These are phyloP conservation scores for Acer saccharum DNA, from an alignment of 345 rosid species.

Conservation along the genomic window DNA sequence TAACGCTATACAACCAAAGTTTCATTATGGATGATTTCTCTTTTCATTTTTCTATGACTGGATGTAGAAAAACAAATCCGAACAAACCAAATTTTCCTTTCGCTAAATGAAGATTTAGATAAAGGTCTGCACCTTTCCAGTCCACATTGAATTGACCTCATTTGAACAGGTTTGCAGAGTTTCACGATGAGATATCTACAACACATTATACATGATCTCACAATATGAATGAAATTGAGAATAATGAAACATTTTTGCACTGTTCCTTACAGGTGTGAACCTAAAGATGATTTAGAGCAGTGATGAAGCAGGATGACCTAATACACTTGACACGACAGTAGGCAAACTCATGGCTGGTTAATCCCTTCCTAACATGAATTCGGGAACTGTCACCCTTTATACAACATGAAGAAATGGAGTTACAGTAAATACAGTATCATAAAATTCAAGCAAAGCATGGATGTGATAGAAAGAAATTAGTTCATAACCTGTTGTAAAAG, in stretches of 20 bases:
- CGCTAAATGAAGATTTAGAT: background rate
- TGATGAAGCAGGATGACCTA: background rate
- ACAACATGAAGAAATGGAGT: background rate
- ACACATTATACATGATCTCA: background rate
- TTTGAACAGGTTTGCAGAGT: background rate
- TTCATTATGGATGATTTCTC: background rate
- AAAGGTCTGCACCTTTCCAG: background rate
- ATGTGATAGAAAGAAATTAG: background rate
- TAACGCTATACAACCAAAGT: background rate
- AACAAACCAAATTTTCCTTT: background rate
- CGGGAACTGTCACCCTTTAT: background rate
- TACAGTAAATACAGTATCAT: background rate
- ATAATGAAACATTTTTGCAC: background rate
- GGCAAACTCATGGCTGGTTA: background rate
- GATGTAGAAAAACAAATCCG: background rate
- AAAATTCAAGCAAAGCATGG: conserved; percentile 5
- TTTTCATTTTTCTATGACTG: background rate
- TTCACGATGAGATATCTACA: too few relatives aligned
- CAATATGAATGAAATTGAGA: background rate
- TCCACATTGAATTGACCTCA: background rate
- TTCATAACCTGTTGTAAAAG: conserved; percentile 81
- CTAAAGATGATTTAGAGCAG: background rate
- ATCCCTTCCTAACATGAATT: background rate
- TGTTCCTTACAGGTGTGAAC: background rate
- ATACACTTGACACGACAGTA: background rate